These are phyloP conservation scores for Lactifluus echinatus DNA, from an alignment of 768 basidiomycete genomes.

Conservation along the genomic window DNA sequence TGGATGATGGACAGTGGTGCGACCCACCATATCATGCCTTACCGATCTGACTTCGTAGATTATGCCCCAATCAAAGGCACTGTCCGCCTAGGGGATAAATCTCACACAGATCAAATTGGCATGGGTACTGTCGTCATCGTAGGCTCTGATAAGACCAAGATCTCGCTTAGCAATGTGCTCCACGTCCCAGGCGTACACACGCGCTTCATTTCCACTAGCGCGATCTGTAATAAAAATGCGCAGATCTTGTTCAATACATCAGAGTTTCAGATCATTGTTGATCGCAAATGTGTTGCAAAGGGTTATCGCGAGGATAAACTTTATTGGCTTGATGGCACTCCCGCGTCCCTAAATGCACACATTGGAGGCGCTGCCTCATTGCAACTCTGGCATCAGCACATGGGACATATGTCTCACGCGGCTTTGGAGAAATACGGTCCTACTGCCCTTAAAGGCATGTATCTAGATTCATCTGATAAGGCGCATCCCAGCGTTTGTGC, in stretches of 20 bases:
- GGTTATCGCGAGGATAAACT: background rate
- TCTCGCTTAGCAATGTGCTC: background rate
- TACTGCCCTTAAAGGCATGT: background rate
- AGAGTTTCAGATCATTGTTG: background rate
- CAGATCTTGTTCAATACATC: background rate
- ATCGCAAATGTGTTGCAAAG: fast-evolving
- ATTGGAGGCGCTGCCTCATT: background rate
- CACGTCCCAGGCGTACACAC: background rate
- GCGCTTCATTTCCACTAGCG: background rate
- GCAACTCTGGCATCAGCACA: background rate
- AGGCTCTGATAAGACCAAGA: background rate
- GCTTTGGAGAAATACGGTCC: background rate
- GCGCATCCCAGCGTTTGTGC: background rate
- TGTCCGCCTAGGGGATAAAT: background rate
- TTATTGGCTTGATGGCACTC: background rate
- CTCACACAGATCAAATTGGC: background rate
- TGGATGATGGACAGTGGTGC: background rate
- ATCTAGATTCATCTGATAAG: background rate
- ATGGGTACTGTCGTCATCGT: background rate
- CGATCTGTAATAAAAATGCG: background rate
- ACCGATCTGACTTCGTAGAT: background rate
- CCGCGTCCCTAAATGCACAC: background rate
- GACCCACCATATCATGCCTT: background rate
- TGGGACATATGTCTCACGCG: background rate
- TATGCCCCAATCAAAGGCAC: background rate